These are phyloP conservation scores for Pyrenopolyporus hunteri DNA, from an alignment of 495 filamentous ascomycete genomes.

Conservation along the genomic window DNA sequence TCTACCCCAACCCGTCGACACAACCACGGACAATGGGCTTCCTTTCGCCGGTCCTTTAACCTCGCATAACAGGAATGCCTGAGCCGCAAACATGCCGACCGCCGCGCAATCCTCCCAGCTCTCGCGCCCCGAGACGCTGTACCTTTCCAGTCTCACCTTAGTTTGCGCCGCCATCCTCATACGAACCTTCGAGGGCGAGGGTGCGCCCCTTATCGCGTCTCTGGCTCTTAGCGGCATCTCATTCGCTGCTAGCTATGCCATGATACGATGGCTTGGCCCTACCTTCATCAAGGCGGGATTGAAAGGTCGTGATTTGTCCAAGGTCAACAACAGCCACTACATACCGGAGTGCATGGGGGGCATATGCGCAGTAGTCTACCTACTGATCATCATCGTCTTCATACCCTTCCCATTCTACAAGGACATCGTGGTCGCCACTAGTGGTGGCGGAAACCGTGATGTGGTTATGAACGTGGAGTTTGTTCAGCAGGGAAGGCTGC, in stretches of 20 bases:
- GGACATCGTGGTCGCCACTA: slow-evolving; percentile 95
- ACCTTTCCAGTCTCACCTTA: slow-evolving; percentile 69
- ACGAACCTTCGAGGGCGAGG: slow-evolving; percentile 81
- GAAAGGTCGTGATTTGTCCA: slow-evolving; percentile 90
- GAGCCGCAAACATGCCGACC: slow-evolving; percentile 47
- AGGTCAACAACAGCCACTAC: slow-evolving; percentile 69
- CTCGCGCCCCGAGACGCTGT: slow-evolving; percentile 70
- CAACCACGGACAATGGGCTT: slow-evolving; percentile 10
- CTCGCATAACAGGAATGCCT: slow-evolving; percentile 27
- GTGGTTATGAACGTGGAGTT: slow-evolving; percentile 70
- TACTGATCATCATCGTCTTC: slow-evolving; percentile 85
- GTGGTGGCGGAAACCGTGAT: slow-evolving; percentile 90
- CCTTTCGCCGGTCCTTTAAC: slow-evolving; percentile 17
- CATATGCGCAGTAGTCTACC: slow-evolving; percentile 89
- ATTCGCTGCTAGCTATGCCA: slow-evolving; percentile 76
- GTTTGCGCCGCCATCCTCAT: slow-evolving; percentile 75
- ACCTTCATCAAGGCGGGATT: slow-evolving; percentile 87
- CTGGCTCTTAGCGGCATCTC: slow-evolving; percentile 84
- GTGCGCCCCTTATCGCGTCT: slow-evolving; percentile 86
- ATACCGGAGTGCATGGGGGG: slow-evolving; percentile 98
- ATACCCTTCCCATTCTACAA: slow-evolving; percentile 98
- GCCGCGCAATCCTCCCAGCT: slow-evolving; percentile 54
- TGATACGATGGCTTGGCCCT: slow-evolving; percentile 94
- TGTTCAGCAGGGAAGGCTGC: slow-evolving; percentile 75
- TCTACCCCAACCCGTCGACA: slow-evolving; percentile 12